Evolutionary conservation across 177 flowering plant genomes (phyloP).

Genomic region (Telopea speciosissima): DNA sequence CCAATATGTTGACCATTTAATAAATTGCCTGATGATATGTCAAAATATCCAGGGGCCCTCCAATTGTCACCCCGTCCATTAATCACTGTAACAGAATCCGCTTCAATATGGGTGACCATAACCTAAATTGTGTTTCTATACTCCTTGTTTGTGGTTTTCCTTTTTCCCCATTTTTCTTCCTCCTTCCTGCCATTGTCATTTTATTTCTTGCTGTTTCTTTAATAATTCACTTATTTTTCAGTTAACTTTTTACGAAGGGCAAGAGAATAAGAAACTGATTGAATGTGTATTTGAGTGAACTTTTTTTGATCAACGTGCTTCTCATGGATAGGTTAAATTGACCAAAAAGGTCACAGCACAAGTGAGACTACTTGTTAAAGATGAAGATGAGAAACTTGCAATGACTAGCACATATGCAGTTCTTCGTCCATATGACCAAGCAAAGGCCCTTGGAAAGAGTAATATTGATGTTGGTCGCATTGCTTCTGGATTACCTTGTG

Average conservation of each 20-base stretch:
- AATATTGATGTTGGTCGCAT: constrained; percentile 90
- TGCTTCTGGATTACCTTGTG: constrained; percentile 99
- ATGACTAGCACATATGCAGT: constrained; percentile 61
- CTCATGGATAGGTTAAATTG: constrained; percentile 51
- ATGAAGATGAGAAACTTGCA: constrained; percentile 81
- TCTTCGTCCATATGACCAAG: constrained; percentile 92
- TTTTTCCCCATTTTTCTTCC: neutral
- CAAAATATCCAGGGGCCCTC: no score
- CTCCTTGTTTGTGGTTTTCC: neutral
- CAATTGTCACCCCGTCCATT: no score
- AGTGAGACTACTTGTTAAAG: constrained; percentile 81
- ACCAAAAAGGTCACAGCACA: constrained; percentile 93
- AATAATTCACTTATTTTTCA: neutral
- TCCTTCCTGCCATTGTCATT: neutral
- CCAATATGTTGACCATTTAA: no score
- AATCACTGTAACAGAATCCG: no score
- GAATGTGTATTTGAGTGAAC: neutral
- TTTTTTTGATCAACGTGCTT: neutral
- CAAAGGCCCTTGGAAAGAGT: constrained; percentile 94
- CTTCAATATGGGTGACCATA: no score
- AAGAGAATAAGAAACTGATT: neutral
- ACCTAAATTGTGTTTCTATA: neutral
- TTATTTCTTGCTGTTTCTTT: neutral
- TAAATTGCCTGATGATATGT: no score
- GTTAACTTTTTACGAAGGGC: neutral